Evolutionary conservation across 2,329 filamentous ascomycete species (phyloP).

Genomic region (Cordyceps farinosa): DNA sequence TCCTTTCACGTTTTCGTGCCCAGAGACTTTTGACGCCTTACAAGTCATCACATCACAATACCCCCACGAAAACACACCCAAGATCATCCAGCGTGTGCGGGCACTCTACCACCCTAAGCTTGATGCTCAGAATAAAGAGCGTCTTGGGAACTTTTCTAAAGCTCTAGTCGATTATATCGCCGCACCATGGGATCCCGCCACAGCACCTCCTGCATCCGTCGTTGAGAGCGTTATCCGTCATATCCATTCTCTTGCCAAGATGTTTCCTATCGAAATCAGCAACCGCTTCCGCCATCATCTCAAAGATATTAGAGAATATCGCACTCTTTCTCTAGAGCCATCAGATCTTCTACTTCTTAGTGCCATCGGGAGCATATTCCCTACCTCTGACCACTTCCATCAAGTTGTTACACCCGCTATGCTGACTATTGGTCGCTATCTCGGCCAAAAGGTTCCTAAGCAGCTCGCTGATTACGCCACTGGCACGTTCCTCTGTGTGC

Average conservation of each 20-base stretch:
- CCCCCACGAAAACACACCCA: slow-evolving; percentile 63
- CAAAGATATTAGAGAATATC: slow-evolving; percentile 45
- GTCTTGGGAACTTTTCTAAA: slow-evolving; percentile 65
- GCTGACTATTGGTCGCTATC: slow-evolving; percentile 76
- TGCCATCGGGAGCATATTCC: slow-evolving; percentile 79
- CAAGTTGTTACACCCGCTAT: slow-evolving; percentile 88
- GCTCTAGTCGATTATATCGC: slow-evolving; percentile 62
- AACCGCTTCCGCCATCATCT: slow-evolving; percentile 75
- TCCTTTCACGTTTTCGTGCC: slow-evolving; percentile 83
- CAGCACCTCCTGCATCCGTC: slow-evolving; percentile 58
- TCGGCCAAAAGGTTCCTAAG: slow-evolving; percentile 71
- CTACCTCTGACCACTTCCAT: slow-evolving; percentile 96
- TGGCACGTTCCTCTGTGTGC: slow-evolving; percentile 74
- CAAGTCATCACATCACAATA: slow-evolving; percentile 62
- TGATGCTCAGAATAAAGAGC: slow-evolving; percentile 77
- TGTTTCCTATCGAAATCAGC: slow-evolving; percentile 73
- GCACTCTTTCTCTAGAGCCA: slow-evolving; percentile 51
- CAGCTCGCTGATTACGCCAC: slow-evolving; percentile 63
- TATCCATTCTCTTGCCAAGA: slow-evolving; percentile 87
- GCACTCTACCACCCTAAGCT: slow-evolving; percentile 90
- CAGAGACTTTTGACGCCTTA: slow-evolving; percentile 72
- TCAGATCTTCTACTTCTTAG: slow-evolving; percentile 83
- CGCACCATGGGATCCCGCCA: slow-evolving; percentile 41
- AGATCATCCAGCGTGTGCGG: slow-evolving; percentile 82
- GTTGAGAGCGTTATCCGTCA: slow-evolving; percentile 83